These are phyloP conservation scores for Silene uniflora DNA, from an alignment of 148 eudicot genomes.

Conservation along the genomic window DNA sequence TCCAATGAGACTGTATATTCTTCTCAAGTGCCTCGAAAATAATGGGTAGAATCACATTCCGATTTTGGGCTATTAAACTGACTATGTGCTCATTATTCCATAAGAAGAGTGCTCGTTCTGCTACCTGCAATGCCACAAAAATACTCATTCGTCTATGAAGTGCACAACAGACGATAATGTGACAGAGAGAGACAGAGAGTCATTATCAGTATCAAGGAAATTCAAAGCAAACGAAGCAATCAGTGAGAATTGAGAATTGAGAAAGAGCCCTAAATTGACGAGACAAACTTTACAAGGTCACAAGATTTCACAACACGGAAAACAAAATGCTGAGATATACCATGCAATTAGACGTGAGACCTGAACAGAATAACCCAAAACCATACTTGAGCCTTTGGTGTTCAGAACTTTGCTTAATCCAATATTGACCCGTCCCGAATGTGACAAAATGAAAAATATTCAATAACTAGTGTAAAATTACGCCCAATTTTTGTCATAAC, in stretches of 20 bases:
- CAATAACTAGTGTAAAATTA: neutral
- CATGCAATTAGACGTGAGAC: neutral
- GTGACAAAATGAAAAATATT: neutral
- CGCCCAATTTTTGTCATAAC: neutral
- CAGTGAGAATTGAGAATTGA: neutral
- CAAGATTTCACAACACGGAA: neutral
- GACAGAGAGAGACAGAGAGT: neutral
- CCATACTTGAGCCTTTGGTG: neutral
- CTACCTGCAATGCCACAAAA: constrained; percentile 46
- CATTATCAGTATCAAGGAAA: neutral
- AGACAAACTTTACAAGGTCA: neutral
- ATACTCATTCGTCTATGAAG: neutral
- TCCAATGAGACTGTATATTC: constrained; percentile 71
- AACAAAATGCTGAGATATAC: neutral
- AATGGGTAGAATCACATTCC: constrained; percentile 51
- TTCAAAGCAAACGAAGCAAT: neutral
- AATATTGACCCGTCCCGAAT: neutral
- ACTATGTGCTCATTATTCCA: constrained; percentile 82
- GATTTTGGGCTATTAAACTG: constrained; percentile 61
- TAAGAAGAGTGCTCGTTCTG: constrained; percentile 66
- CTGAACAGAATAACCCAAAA: neutral
- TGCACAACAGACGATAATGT: neutral
- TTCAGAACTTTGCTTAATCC: neutral
- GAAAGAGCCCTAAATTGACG: neutral
- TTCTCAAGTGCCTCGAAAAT: constrained; percentile 72